Percentiles rank a stretch among this genome's conserved stretches.
These are phyloP conservation scores for Mrakia blollopis DNA, from an alignment of 768 basidiomycete genomes.

Conservation along the genomic window DNA sequence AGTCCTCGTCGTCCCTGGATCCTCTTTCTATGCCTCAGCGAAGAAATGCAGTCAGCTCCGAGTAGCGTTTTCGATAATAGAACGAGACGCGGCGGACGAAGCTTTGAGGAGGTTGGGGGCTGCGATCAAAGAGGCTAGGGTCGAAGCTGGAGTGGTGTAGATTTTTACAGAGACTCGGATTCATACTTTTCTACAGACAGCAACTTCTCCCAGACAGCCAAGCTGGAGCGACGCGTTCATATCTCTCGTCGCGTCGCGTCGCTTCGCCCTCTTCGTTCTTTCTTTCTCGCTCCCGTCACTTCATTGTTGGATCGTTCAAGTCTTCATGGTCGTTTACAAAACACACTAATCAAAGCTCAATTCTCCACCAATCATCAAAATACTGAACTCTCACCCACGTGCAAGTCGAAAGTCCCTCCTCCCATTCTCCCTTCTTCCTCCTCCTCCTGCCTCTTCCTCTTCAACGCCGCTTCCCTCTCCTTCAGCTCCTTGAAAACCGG, in stretches of 20 bases:
- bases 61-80: constrained; percentile 65
- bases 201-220: too few species aligned
- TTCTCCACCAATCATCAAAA: background rate
- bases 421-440: background rate
- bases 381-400: background rate
- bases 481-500: background rate
- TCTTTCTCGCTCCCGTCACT: too few species aligned
- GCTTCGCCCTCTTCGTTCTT: too few species aligned
- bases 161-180: too few species aligned
- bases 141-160: background rate
- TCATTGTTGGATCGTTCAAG: background rate
- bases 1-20: constrained; percentile 79
- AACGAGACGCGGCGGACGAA: constrained; percentile 64
- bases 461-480: background rate
- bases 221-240: too few species aligned
- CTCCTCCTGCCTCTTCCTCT: background rate
- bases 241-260: background rate
- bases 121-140: constrained; percentile 44
- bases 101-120: constrained; percentile 60
- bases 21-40: constrained; percentile 63
- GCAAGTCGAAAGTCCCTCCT: background rate
- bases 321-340: background rate
- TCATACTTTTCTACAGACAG: too few species aligned
- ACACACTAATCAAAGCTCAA: background rate
- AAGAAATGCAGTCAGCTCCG: constrained; percentile 59